Evolutionary conservation across 1,284 basidiomycete genomes (phyloP), one percentile per base, ranked within the genome.

Genomic region (Singerocomus inundabilis): DNA sequence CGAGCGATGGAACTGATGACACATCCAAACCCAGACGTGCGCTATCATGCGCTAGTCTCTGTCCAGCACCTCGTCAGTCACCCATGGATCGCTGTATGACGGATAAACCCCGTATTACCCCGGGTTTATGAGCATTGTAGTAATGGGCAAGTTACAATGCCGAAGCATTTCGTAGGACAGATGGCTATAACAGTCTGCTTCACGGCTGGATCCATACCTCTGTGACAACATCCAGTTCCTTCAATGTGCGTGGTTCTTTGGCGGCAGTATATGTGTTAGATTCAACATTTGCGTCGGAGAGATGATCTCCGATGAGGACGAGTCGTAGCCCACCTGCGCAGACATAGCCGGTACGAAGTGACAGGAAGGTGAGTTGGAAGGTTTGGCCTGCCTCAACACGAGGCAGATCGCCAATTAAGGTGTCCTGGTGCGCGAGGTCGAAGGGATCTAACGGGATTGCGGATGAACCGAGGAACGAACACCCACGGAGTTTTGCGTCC

Each of bases 1-100:
- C 80, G 86, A 24, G 90, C 95, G 12, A 97, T 99, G 93, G 88
- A 96, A 61, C 78, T 99, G 49, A 95, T 99, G 91, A 83, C 85
- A 5, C 90, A 97, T 69, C 73, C 81, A 30, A 85, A 96, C 69
- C 74, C 89, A 25, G 89, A 98, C 63, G 93, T 98, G 49, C 84
- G 93, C 59, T 98, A 98, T 75, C 84, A 88, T 54, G 92, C 95
- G 5, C 74, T 98, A 38, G 75, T 96, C 16, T 85, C 89, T 4
- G 91, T 93, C 13, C 88, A 91, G 58, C 80, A 82, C 48, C 81
- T 91, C 18, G 84, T 91, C 55, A 90, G 88, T 64, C 87, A 91
- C 57, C 85, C 88, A 12, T 91, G 89, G 88, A 61, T 76, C 35
- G 65, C 72, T 32, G 74, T 69, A 47, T 69, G 44, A 66, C 21